Evolutionary conservation across 192 early-diverging fungal genomes (phyloP), one percentile per base, ranked within the genome.

Genomic region (Geosiphon pyriformis): DNA sequence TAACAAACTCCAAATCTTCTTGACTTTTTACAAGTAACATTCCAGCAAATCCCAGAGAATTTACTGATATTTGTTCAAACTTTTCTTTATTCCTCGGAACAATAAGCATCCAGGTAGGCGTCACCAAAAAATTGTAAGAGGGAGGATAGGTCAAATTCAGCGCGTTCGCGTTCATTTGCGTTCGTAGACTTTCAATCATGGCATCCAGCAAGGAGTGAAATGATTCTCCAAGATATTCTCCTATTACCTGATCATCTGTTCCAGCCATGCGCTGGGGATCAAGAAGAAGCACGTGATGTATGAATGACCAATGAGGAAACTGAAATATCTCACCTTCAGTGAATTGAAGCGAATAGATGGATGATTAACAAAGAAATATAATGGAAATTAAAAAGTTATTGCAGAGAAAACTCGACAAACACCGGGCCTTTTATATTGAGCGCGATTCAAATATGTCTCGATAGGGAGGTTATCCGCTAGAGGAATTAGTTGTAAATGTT

Each of bases 401-500:
- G 26, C 48, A 30, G 37, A n/a, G n/a, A n/a, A n/a, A n/a, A n/a
- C n/a, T n/a, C n/a, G n/a, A n/a, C 23, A 7, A 12, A 67, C 76
- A 69, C 82, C 79, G 46, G 70, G 71, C 25, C 70, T 71, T 48
- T 66, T 72, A 60, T 76, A 65, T 4, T 73, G 50, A 22, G 61
- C 60, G 2, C 69, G 64, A 15, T 79, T 68, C 32, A 78, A 74
- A 4, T 74, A 47, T n/a, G 49, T 25, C 8, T 70, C 42, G 22
- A 85, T 81, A 17, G 83, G 83, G 18, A 80, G 69, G 4, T 69
- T 50, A 1, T 10, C n/a, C 10, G 67, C 52, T 15, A 78, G 56
- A 12, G 82, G 80, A 30, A 86, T 60, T 22, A 86, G 31, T 57
- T 86, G 84, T n/a, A 86, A 42, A 42, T 86, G 84, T 52, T 84